Conservation (phyloP, 2,329 filamentous ascomycete genomes). For the Nannizzia gypsea region DNA sequence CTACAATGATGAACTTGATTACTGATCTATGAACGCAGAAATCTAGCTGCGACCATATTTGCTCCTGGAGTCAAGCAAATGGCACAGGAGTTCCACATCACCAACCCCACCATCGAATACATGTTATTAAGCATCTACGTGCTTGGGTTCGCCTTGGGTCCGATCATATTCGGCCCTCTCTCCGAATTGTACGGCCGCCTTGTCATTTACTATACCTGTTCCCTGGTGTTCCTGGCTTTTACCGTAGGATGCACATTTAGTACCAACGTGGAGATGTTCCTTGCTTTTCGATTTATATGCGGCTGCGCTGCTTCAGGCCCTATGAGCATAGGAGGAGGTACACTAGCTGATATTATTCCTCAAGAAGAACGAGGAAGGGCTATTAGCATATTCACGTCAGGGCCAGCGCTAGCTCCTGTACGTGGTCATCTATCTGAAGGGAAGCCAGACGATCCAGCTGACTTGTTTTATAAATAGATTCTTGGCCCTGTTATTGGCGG, state of each 20-base stretch:
- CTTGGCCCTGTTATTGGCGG: constrained; percentile 66
- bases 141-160: neutral
- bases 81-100: constrained; percentile 34
- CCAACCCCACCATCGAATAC: neutral
- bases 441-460: constrained; percentile 6
- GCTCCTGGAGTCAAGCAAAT: constrained; percentile 22
- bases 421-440: neutral
- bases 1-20: too few species aligned
- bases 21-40: neutral
- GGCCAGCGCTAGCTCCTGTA: constrained; percentile 19
- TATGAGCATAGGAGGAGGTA: neutral
- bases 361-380: constrained; percentile 17
- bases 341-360: neutral
- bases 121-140: neutral
- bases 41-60: constrained; percentile 11
- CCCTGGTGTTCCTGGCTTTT: neutral
- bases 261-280: neutral
- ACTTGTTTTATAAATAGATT: constrained; percentile 14
- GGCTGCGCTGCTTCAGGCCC: neutral
- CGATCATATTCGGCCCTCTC: neutral
- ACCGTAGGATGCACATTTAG: neutral
- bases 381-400: constrained; percentile 34
- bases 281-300: neutral
- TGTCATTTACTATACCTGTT: neutral
- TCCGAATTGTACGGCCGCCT: neutral